Evolutionary conservation across 495 filamentous ascomycete species (phyloP).

Genomic region (Hypoxylon fragiforme): DNA sequence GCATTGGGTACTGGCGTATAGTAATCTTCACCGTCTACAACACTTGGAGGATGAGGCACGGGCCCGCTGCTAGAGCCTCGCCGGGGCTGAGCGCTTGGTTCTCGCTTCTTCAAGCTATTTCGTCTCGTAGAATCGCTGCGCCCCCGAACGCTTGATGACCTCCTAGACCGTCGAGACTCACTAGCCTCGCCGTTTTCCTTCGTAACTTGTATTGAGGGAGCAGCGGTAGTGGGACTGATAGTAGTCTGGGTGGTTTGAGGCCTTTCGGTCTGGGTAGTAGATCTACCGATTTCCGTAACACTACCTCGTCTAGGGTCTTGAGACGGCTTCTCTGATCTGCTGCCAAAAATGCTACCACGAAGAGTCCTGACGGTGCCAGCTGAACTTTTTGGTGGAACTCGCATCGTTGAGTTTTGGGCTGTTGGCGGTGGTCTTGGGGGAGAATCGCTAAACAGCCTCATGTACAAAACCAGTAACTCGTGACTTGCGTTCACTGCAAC

Average conservation of each 20-base stretch:
- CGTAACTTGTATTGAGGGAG: constrained; percentile 45
- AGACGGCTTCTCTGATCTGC: constrained; percentile 47
- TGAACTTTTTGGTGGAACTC: constrained; percentile 70
- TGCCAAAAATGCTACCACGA: constrained; percentile 74
- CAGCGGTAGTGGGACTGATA: constrained; percentile 31
- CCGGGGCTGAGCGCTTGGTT: constrained; percentile 45
- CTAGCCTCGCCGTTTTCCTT: constrained; percentile 40
- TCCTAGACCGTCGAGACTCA: constrained; percentile 39
- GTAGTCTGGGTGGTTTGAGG: constrained; percentile 51
- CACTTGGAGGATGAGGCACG: constrained; percentile 33
- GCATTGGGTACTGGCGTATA: constrained; percentile 44
- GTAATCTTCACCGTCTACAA: constrained; percentile 45
- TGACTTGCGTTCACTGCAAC: constrained; percentile 81
- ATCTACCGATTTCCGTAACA: constrained; percentile 33
- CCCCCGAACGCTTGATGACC: constrained; percentile 39
- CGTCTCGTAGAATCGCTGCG: constrained; percentile 48
- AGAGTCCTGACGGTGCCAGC: constrained; percentile 72
- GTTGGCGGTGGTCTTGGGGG: constrained; percentile 40
- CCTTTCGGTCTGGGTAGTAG: constrained; percentile 38
- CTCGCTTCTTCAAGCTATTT: constrained; percentile 50
- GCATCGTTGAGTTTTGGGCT: constrained; percentile 38
- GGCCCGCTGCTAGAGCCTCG: constrained; percentile 41
- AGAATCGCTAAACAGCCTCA: constrained; percentile 69
- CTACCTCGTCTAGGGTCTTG: constrained; percentile 37
- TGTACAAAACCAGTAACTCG: constrained; percentile 80